These are phyloP conservation scores for Batkoa obscura DNA, from an alignment of 371 early-diverging fungal species.

Conservation along the genomic window DNA sequence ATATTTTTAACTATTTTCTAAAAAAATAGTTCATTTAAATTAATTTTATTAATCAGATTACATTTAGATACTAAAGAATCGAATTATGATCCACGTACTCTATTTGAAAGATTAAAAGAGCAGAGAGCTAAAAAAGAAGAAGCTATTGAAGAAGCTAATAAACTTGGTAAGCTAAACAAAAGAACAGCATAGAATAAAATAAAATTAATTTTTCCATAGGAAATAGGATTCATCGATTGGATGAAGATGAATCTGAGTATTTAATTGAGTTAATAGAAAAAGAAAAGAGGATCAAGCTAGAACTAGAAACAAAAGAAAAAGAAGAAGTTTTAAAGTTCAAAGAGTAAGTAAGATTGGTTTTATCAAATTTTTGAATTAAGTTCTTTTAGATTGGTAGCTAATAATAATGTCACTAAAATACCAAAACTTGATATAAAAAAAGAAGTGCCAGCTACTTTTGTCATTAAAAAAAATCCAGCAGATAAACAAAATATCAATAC, in stretches of 20 bases:
- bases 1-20: background rate
- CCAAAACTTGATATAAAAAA: too few relatives aligned
- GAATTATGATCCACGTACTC: slow-evolving; percentile 4
- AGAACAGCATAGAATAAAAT: background rate
- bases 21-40: background rate
- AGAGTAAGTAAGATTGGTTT: background rate
- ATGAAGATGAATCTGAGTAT: slow-evolving; percentile 9
- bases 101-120: slow-evolving; percentile 4
- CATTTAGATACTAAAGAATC: background rate
- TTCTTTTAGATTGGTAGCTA: too few relatives aligned
- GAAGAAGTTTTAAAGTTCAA: slow-evolving; percentile 1
- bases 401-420: too few relatives aligned
- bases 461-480: too few relatives aligned
- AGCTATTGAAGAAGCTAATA: slow-evolving; percentile 1
- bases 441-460: too few relatives aligned
- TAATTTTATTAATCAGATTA: too few relatives aligned
- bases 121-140: slow-evolving; percentile 4
- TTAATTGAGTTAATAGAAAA: background rate
- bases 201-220: background rate
- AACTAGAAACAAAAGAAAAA: background rate
- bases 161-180: slow-evolving; percentile 1
- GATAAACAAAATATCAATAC: too few relatives aligned
- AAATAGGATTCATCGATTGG: slow-evolving; percentile 7
- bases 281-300: background rate
- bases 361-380: too few relatives aligned